These are phyloP conservation scores for Citrus glauca DNA, from an alignment of 345 rosid genomes.

Conservation along the genomic window DNA sequence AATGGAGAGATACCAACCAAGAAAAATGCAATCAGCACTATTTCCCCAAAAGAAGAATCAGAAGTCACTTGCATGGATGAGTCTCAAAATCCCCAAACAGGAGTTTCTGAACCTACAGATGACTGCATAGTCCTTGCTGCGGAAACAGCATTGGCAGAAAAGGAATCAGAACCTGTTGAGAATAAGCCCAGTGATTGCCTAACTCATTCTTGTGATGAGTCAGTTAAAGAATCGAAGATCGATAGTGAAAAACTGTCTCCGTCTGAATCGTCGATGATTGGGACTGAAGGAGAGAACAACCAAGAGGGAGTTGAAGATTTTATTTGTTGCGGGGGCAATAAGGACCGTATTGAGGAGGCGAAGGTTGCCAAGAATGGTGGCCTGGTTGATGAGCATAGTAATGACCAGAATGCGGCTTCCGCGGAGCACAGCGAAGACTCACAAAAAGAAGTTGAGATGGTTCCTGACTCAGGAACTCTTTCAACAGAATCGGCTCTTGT, in stretches of 20 bases:
- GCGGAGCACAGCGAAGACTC: conserved; percentile 11
- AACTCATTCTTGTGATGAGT: conserved; percentile 7
- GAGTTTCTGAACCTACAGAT: conserved; percentile 19
- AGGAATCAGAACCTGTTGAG: conserved; percentile 20
- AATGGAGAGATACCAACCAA: conserved; percentile 13
- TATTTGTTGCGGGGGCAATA: not conserved
- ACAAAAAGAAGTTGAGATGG: conserved; percentile 6
- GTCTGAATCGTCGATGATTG: conserved; percentile 1
- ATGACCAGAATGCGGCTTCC: conserved; percentile 19
- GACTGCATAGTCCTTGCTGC: conserved; percentile 8
- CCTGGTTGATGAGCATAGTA: conserved; percentile 3
- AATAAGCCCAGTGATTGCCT: conserved; percentile 3
- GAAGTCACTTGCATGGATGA: conserved; percentile 5
- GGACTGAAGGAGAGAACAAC: conserved; percentile 1
- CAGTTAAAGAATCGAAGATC: conserved; percentile 4
- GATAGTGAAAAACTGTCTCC: conserved; percentile 7
- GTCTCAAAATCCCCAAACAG: not conserved
- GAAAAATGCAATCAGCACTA: conserved; percentile 1
- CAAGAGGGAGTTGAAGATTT: not conserved
- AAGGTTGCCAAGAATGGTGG: conserved; percentile 14
- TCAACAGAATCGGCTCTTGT: conserved; percentile 5
- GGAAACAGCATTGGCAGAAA: not conserved
- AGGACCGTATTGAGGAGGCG: conserved; percentile 11
- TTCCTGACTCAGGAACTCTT: conserved; percentile 8
- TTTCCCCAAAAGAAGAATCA: conserved; percentile 12